Conservation (phyloP, 1,284 basidiomycete genomes). For the Psilocybe mexicana region DNA sequence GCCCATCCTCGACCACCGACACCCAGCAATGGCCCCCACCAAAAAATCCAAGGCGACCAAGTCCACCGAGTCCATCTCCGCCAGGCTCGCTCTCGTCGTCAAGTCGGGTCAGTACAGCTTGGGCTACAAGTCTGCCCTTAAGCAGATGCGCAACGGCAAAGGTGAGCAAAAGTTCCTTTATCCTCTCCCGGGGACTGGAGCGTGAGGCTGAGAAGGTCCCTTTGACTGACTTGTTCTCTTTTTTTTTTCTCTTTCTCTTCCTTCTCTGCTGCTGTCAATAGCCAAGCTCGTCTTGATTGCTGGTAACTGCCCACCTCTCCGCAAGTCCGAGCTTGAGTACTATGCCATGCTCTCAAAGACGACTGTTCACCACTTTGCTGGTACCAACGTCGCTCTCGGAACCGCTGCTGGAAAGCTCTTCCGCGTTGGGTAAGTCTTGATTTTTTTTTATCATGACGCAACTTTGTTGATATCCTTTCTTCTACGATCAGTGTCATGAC, state of each 20-base stretch:
- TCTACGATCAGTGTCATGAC: conserved; percentile 84
- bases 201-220: conserved; percentile 97
- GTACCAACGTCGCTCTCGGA: conserved; percentile 96
- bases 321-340: conserved; percentile 99
- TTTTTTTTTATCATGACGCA: background rate
- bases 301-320: conserved; percentile 98
- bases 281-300: conserved; percentile 99
- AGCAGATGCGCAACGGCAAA: conserved; percentile 98
- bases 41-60: conserved; percentile 95
- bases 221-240: conserved; percentile 55
- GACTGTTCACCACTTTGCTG: conserved; percentile 94
- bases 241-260: conserved; percentile 12
- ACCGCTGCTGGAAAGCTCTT: conserved; percentile 99
- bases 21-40: conserved; percentile 78
- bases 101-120: conserved; percentile 95
- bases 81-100: conserved; percentile 95
- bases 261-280: conserved; percentile 32
- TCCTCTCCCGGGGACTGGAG: conserved; percentile 85
- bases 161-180: conserved; percentile 61
- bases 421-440: conserved; percentile 85
- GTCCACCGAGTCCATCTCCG: conserved; percentile 92
- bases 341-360: conserved; percentile 99
- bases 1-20: conserved; percentile 25
- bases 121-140: conserved; percentile 96
- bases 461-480: background rate